Percentiles rank a stretch among this genome's conserved stretches.
Evolutionary conservation across 225 moss, liverwort and hornwort species (phyloP).

Genomic region (Physcomitrellopsis africana): DNA sequence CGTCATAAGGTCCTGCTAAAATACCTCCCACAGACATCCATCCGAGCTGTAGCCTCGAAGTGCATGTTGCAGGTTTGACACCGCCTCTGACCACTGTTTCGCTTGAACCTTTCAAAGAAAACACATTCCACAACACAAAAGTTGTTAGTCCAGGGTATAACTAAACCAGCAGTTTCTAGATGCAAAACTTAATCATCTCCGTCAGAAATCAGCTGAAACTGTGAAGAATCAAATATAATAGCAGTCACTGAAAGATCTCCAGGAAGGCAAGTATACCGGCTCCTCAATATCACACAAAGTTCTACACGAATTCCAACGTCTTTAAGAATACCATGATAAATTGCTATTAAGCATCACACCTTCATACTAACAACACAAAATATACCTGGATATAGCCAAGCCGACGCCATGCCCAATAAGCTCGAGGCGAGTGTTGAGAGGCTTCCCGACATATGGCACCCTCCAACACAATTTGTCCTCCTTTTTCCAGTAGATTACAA

Average conservation of each 20-base stretch:
- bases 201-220: too few species aligned
- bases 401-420: constrained; percentile 99
- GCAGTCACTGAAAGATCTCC: constrained; percentile 18
- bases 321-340: constrained; percentile 11
- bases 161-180: too few species aligned
- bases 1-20: constrained; percentile 13
- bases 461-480: constrained; percentile 81
- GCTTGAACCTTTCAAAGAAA: constrained; percentile 66
- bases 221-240: not conserved
- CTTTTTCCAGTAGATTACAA: constrained; percentile 85
- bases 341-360: constrained; percentile 15
- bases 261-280: not conserved
- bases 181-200: too few species aligned
- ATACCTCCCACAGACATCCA: constrained; percentile 90
- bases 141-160: too few species aligned
- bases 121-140: constrained; percentile 10
- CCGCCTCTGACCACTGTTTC: constrained; percentile 89
- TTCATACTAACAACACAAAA: constrained; percentile 22
- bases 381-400: constrained; percentile 88
- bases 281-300: constrained; percentile 5
- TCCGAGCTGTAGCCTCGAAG: constrained; percentile 91
- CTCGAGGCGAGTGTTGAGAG: constrained; percentile 83
- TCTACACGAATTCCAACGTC: constrained; percentile 10
- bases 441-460: constrained; percentile 80
- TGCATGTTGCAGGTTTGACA: constrained; percentile 90